Evolutionary conservation across 495 filamentous ascomycete genomes (phyloP).

Genomic region (Penicillium daleae): DNA sequence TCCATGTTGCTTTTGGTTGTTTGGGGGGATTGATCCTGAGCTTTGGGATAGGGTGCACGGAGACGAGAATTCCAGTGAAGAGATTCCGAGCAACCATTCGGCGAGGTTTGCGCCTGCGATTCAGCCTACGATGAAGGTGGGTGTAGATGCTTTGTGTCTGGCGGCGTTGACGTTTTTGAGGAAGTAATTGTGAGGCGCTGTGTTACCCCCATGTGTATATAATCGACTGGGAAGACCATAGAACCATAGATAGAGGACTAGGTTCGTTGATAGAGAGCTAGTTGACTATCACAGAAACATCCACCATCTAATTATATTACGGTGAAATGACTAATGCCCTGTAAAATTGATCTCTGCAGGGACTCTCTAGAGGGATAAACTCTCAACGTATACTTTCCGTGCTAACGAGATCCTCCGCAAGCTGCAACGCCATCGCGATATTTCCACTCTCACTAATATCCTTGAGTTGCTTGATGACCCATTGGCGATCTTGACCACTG

Average conservation of each 20-base stretch:
- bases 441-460: constrained; percentile 27
- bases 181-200: constrained; percentile 3
- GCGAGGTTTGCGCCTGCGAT: constrained; percentile 64
- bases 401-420: constrained; percentile 24
- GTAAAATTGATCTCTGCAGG: too few relatives aligned
- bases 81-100: constrained; percentile 60
- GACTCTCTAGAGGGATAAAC: too few relatives aligned
- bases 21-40: constrained; percentile 47
- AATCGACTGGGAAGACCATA: not conserved
- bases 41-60: constrained; percentile 47
- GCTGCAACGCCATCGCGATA: constrained; percentile 26
- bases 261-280: too few relatives aligned
- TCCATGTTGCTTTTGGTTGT: constrained; percentile 52
- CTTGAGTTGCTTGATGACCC: constrained; percentile 32
- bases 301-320: too few relatives aligned
- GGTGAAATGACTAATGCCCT: too few relatives aligned
- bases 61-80: constrained; percentile 24
- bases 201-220: not conserved
- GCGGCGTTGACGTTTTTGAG: constrained; percentile 57
- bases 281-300: too few relatives aligned
- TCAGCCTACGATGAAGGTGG: constrained; percentile 62
- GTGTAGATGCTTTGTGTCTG: constrained; percentile 59
- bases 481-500: constrained; percentile 28
- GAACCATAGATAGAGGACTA: not conserved
- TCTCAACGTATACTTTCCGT: constrained; percentile 12